Conservation (phyloP, 257 asterid genomes). For the Agastache rugosa region DNA sequence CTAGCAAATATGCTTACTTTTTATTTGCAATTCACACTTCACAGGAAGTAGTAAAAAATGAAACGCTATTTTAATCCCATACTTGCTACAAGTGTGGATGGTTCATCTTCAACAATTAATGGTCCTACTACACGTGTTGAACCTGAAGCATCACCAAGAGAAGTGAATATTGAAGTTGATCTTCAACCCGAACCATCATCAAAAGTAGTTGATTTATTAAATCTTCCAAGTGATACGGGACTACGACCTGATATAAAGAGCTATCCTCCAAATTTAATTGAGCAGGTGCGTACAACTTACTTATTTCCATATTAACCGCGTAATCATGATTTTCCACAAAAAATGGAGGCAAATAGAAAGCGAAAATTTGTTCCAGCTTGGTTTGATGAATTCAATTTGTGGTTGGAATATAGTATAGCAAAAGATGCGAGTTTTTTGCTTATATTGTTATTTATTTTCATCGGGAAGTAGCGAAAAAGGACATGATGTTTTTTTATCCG, state of each 20-base stretch:
- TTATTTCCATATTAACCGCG: not conserved
- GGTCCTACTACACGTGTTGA: not conserved
- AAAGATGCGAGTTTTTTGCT: not conserved
- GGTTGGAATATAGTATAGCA: slow-evolving; percentile 15
- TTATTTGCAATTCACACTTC: too few species aligned
- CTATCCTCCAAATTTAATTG: not conserved
- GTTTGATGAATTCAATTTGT: not conserved
- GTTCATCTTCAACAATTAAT: not conserved
- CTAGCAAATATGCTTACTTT: too few species aligned
- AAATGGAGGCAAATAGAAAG: not conserved
- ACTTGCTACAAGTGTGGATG: not conserved
- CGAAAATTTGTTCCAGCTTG: slow-evolving; percentile 10
- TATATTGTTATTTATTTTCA: slow-evolving; percentile 2
- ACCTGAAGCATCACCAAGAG: not conserved
- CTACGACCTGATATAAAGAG: not conserved
- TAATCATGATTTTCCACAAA: not conserved
- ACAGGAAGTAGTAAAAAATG: not conserved
- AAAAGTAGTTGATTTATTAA: too few species aligned
- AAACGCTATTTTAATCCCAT: not conserved
- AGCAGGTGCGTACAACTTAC: not conserved
- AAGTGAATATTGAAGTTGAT: not conserved
- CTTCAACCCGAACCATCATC: not conserved
- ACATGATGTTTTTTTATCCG: not conserved
- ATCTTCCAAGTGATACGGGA: not conserved
- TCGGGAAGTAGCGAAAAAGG: not conserved